Evolutionary conservation across 768 basidiomycete species (phyloP).

Genomic region (Pulveroboletus sp.): DNA sequence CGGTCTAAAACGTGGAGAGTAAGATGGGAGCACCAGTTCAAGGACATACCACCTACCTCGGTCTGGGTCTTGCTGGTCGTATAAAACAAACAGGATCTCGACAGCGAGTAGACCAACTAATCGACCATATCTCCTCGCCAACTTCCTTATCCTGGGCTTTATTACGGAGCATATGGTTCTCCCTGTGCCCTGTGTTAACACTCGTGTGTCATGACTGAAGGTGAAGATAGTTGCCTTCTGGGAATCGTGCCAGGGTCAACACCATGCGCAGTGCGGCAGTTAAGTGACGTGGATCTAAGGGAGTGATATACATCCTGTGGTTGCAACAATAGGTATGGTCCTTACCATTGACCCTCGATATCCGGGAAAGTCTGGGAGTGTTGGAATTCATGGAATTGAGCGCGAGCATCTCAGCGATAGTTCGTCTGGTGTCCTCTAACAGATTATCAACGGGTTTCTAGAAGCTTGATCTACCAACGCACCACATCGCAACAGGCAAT

Average conservation of each 20-base stretch:
- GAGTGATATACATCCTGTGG: neutral
- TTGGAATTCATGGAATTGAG: neutral
- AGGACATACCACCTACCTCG: neutral
- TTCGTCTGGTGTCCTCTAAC: conserved; percentile 9
- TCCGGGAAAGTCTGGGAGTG: conserved; percentile 7
- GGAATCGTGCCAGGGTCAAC: conserved; percentile 13
- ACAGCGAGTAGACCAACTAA: conserved; percentile 19
- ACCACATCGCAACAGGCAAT: conserved; percentile 17
- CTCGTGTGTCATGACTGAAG: neutral
- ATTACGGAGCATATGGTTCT: conserved; percentile 1
- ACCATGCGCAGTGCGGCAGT: conserved; percentile 18
- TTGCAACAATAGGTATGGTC: neutral
- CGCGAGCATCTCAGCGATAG: conserved; percentile 6
- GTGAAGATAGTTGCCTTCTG: conserved; percentile 7
- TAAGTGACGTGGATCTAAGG: conserved; percentile 9
- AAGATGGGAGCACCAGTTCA: neutral
- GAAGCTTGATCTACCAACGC: neutral
- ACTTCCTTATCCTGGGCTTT: conserved; percentile 10
- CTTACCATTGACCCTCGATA: conserved; percentile 15
- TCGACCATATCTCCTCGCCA: conserved; percentile 6
- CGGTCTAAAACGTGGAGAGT: neutral
- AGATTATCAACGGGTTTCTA: neutral
- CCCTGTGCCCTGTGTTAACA: neutral
- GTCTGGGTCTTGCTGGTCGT: neutral
- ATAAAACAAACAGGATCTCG: conserved; percentile 16